These are phyloP conservation scores for Candida insectorum DNA, from an alignment of 805 yeast species.

Conservation along the genomic window DNA sequence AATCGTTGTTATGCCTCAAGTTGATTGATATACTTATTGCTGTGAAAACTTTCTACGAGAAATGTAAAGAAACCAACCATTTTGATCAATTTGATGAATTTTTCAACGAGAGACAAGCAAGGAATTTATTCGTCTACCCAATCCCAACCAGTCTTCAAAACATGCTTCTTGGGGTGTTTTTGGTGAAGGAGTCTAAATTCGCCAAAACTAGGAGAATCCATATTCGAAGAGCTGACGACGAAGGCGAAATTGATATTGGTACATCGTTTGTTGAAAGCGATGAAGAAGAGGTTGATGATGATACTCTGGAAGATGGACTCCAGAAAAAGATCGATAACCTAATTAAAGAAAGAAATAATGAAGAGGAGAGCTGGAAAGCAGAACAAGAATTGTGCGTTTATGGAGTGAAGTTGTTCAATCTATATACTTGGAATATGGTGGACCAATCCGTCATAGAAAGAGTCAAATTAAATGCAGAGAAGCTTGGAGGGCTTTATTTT, in stretches of 20 bases:
- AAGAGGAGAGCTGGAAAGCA: slow-evolving; percentile 25
- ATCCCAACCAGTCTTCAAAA: slow-evolving; percentile 26
- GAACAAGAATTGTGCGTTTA: slow-evolving; percentile 42
- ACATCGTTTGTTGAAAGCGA: too few relatives aligned
- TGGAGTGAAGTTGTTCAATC: slow-evolving; percentile 35
- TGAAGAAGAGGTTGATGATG: slow-evolving; percentile 9
- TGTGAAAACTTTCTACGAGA: slow-evolving; percentile 30
- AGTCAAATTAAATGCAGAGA: slow-evolving; percentile 31
- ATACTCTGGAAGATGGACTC: slow-evolving; percentile 3
- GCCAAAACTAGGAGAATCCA: slow-evolving; percentile 35
- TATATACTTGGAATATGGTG: slow-evolving; percentile 32
- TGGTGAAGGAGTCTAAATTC: slow-evolving; percentile 46
- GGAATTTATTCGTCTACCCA: slow-evolving; percentile 13
- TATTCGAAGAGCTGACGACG: slow-evolving; percentile 51
- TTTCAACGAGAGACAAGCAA: slow-evolving; percentile 16
- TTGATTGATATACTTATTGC: slow-evolving; percentile 32
- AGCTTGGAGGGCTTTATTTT: slow-evolving; percentile 31
- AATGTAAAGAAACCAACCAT: slow-evolving; percentile 22
- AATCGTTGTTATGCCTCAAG: slow-evolving; percentile 8
- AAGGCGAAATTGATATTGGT: slow-evolving; percentile 39
- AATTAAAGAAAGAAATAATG: slow-evolving; percentile 2
- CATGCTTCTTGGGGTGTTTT: slow-evolving; percentile 39
- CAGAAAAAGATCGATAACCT: slow-evolving; percentile 2
- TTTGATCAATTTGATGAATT: slow-evolving; percentile 32
- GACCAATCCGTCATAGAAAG: slow-evolving; percentile 23